Base-by-base conservation (phyloP, 23 red algal genomes). In the Gracilariopsis chorda region DNA sequence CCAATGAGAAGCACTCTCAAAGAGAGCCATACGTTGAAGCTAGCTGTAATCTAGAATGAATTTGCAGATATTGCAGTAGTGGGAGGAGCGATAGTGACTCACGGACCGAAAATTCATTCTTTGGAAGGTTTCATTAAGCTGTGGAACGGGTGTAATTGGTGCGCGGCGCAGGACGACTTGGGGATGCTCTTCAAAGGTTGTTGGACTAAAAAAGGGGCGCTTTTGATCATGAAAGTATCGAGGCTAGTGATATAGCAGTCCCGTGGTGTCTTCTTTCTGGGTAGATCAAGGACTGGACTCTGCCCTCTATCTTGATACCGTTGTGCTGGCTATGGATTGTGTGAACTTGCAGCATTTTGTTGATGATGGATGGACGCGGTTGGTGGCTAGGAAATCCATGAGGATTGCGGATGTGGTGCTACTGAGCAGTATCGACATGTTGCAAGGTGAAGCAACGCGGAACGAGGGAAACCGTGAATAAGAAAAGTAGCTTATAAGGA, bases 31-130 rank as follows among this genome's bases (percentile, higher is more conserved):
- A 78, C 73, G 19, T 83, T 87, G 13, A 83, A 86, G 29, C 70
- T 95, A 42, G 88, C 88, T 2, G 96, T 98, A 7, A 77, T 98
- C 10, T 87, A 95, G 53, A 98, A 98, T 75, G 96, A 98, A 45
- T 95, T 98, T 53, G 88, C 80, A 13, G 88, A 86, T 36, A 82
- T 49, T 51, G 53, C 82, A 51, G 52, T 77, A 4, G 92, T 98
- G 11, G 96, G 95, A 37, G 59, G 86, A 47, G 88, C 73, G 27
- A 83, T 98, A 14, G 92, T 98, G 28, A 94, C 92, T 24, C 83
- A 86, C 17, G 92, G 80, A 24, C 46, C 72, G 23, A 59, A 59
- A 29, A 17, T 74, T 30, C 36, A 62, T 45, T 73, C 92, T n/a
- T 45, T 88, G 7, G 82, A 82, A 53, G 82, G 90, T 16, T 76